Evolutionary conservation across 352 stramenopile species (phyloP), one percentile per base, ranked within the genome.

Genomic region (Phytophthora pseudosyringae): DNA sequence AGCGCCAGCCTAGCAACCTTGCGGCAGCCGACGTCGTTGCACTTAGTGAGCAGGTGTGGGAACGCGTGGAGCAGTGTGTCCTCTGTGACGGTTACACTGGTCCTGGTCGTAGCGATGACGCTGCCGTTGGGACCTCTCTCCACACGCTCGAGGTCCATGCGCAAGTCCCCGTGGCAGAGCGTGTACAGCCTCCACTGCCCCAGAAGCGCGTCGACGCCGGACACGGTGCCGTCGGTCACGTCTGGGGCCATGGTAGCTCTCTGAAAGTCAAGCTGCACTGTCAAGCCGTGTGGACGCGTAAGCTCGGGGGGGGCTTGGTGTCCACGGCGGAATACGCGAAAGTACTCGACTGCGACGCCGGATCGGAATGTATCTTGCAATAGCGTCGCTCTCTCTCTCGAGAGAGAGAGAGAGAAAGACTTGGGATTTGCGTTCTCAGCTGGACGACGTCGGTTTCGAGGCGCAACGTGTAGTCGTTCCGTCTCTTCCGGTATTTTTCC

Each of bases 131-230:
- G 26, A 4, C 16, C 39, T n/a, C 41, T 44, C 8, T 65, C 43
- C 12, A 69, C 15, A 13, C 55, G 41, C 13, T 66, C 21, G 5
- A 72, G 52, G 3, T 59, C 31, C 4, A 73, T 13, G 8, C 59
- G 26, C 12, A 73, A 13, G n/a, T 69, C 53, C 3, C 54, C 28
- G 40, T 61, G 57, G 31, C 21, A 64, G 13, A 40, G 44, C 4
- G 62, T 61, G 11, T 43, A 64, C 10, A 40, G 55, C 18, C 57
- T 29, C 67, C 60, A 71, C 8, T 71, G 51, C n/a, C 61, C 50
- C 16, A 59, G 11, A 21, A 74, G 44, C 10, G 31, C 60, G 15
- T 61, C 54, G 5, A 60, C 16, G 12, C 67, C 67, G 11, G 29
- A 26, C 7, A 64, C 21, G 11, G n/a, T 29, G 41, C 60, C 55